These are phyloP conservation scores for Nissolia schottii DNA, from an alignment of 306 rosid genomes.

Conservation along the genomic window DNA sequence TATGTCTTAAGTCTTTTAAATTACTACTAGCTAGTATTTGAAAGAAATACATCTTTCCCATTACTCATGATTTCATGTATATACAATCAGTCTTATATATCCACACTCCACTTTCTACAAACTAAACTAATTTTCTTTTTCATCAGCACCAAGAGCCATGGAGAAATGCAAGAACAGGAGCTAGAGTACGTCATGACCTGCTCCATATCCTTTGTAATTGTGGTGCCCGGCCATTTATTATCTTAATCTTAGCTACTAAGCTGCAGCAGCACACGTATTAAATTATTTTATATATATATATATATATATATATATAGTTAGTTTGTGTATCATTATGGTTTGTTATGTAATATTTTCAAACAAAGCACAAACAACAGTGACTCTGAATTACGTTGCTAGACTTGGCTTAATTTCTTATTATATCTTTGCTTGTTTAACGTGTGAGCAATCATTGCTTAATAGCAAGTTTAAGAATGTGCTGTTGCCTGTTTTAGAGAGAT, in stretches of 20 bases:
- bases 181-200: constrained; percentile 39
- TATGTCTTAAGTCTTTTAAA: not conserved
- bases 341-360: constrained; percentile 27
- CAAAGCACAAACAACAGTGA: constrained; percentile 30
- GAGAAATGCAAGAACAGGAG: constrained; percentile 81
- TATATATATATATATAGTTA: too few relatives aligned
- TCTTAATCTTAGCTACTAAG: constrained; percentile 19
- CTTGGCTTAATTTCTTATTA: constrained; percentile 24
- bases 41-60: not conserved
- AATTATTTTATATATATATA: too few relatives aligned
- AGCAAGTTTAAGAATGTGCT: constrained; percentile 29
- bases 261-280: constrained; percentile 38
- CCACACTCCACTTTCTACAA: not conserved
- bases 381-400: constrained; percentile 37
- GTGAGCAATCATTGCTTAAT: constrained; percentile 26
- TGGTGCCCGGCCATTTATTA: constrained; percentile 2
- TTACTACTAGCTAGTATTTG: too few relatives aligned
- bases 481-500: constrained; percentile 28
- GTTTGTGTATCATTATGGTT: constrained; percentile 41
- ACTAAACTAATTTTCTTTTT: not conserved
- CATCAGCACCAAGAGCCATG: constrained; percentile 93
- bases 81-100: not conserved
- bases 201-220: constrained; percentile 40
- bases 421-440: constrained; percentile 25
- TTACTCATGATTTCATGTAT: not conserved